These are phyloP conservation scores for Mycena kentingensis DNA, from an alignment of 768 basidiomycete species.

Conservation along the genomic window DNA sequence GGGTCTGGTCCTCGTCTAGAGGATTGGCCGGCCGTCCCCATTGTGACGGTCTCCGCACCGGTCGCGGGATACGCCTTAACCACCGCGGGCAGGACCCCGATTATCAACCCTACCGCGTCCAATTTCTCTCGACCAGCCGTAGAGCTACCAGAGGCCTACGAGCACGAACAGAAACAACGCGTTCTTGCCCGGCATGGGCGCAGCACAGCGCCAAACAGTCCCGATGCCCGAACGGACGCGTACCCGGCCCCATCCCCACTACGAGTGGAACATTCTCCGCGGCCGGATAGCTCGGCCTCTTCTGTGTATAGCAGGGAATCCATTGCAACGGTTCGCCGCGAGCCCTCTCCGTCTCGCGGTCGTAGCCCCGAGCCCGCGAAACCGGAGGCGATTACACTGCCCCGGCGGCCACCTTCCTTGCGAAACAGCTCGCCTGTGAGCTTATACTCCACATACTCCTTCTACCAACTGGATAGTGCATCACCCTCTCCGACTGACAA, in stretches of 20 bases:
- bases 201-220: slow-evolving; percentile 32
- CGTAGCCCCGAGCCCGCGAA: slow-evolving; percentile 11
- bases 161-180: slow-evolving; percentile 46
- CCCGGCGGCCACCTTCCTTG: slow-evolving; percentile 38
- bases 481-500: slow-evolving; percentile 46
- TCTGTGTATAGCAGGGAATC: slow-evolving; percentile 18
- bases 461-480: slow-evolving; percentile 56
- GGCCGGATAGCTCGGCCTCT: slow-evolving; percentile 15
- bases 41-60: slow-evolving; percentile 57
- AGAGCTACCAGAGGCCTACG: slow-evolving; percentile 36
- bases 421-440: slow-evolving; percentile 40
- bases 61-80: slow-evolving; percentile 23
- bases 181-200: slow-evolving; percentile 63
- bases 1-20: slow-evolving; percentile 6
- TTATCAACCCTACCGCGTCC: slow-evolving; percentile 44
- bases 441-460: slow-evolving; percentile 68
- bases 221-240: slow-evolving; percentile 7
- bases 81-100: slow-evolving; percentile 41
- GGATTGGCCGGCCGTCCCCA: slow-evolving; percentile 42
- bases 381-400: slow-evolving; percentile 21
- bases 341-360: slow-evolving; percentile 2
- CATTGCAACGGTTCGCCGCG: background rate
- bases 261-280: slow-evolving; percentile 3
- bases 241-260: slow-evolving; percentile 1
- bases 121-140: slow-evolving; percentile 67